These are phyloP conservation scores for Paulownia fortunei DNA, from an alignment of 257 asterid species.

Conservation along the genomic window DNA sequence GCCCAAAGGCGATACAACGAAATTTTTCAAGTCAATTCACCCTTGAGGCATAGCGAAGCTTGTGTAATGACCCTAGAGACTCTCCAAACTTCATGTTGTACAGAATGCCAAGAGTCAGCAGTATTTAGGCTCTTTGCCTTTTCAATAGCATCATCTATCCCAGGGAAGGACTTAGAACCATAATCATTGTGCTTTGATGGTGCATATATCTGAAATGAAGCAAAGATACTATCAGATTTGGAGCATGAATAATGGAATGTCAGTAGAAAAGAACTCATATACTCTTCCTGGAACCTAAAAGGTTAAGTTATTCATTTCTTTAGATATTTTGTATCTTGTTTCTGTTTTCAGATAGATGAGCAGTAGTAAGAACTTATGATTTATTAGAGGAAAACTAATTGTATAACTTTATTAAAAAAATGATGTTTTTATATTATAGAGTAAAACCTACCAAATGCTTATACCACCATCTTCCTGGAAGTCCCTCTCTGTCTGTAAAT, in stretches of 20 bases:
- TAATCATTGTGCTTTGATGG: constrained; percentile 76
- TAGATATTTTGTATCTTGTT: not conserved
- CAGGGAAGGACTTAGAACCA: constrained; percentile 75
- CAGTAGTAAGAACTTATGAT: not conserved
- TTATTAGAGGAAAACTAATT: not conserved
- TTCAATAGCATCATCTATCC: constrained; percentile 71
- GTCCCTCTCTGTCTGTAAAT: constrained; percentile 76
- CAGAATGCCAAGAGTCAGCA: constrained; percentile 58
- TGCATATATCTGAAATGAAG: constrained; percentile 67
- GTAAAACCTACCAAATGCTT: constrained; percentile 76
- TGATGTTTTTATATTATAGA: not conserved
- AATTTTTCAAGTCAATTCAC: constrained; percentile 51
- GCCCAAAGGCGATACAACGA: not conserved
- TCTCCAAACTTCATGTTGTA: constrained; percentile 88
- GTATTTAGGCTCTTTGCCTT: constrained; percentile 52
- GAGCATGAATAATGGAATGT: not conserved
- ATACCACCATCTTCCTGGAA: constrained; percentile 70
- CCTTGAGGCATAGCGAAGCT: constrained; percentile 71
- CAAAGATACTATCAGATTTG: constrained; percentile 14
- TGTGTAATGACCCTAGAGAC: constrained; percentile 86
- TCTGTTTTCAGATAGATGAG: not conserved
- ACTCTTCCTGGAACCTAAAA: too few relatives aligned
- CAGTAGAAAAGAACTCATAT: not conserved
- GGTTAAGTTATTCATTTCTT: too few relatives aligned
- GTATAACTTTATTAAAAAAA: not conserved